Conservation (phyloP, 139 green algal genomes). For the Volvox africanus region DNA sequence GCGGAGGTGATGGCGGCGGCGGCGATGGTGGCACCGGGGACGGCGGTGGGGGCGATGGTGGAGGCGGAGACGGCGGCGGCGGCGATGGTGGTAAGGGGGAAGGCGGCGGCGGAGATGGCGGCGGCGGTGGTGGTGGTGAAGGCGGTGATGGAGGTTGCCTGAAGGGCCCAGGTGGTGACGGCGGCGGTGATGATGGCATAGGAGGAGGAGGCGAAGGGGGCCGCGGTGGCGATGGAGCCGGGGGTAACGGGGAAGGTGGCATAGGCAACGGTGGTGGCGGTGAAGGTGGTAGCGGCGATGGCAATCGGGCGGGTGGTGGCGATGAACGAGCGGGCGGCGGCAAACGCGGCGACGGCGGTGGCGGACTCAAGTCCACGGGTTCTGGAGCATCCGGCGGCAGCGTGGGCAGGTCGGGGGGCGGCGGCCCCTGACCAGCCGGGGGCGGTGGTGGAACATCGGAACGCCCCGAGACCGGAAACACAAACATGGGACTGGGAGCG, state of each 20-base stretch:
- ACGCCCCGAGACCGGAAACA: neutral
- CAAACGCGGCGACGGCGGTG: neutral
- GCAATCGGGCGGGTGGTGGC: neutral
- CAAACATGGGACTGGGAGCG: constrained; percentile 19
- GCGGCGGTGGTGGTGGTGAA: neutral
- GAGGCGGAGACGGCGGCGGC: neutral
- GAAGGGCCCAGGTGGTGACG: neutral
- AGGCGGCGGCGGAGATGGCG: neutral
- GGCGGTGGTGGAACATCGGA: neutral
- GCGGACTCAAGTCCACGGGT: neutral
- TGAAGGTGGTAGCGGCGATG: neutral
- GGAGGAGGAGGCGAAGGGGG: constrained; percentile 6
- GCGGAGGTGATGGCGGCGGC: neutral
- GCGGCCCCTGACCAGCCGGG: neutral
- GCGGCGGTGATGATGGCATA: neutral
- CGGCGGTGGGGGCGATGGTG: neutral
- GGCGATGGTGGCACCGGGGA: neutral
- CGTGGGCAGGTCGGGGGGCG: constrained; percentile 7
- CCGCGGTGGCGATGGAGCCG: neutral
- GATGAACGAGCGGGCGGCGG: neutral
- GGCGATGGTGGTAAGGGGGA: neutral
- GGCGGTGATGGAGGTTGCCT: neutral
- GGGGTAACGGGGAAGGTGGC: neutral
- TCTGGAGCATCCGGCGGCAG: constrained; percentile 16
- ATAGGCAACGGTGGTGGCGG: neutral